Evolutionary conservation across 345 rosid genomes (phyloP).

Genomic region (Acer campestre): DNA sequence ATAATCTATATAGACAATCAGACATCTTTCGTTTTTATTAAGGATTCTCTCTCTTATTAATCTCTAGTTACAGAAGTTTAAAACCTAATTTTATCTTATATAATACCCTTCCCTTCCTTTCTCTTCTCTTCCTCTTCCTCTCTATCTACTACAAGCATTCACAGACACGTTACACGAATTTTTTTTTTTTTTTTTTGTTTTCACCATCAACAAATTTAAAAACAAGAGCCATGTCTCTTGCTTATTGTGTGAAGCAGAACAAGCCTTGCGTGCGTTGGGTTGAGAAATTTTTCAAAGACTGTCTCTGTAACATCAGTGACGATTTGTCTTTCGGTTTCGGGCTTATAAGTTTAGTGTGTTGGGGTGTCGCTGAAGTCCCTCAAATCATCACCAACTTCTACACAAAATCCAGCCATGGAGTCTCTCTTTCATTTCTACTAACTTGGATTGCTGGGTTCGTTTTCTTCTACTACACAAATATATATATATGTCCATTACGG

Average conservation of each 20-base stretch:
- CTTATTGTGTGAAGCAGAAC: slow-evolving; percentile 59
- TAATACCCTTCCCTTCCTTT: too few species aligned
- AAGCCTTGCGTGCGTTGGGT: slow-evolving; percentile 78
- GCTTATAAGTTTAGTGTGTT: slow-evolving; percentile 60
- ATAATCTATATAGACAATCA: neutral
- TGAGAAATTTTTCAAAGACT: slow-evolving; percentile 74
- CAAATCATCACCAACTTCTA: slow-evolving; percentile 92
- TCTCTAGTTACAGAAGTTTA: too few species aligned
- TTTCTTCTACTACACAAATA: neutral
- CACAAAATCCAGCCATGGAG: slow-evolving; percentile 93
- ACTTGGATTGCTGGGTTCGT: slow-evolving; percentile 96
- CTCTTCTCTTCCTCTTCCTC: too few species aligned
- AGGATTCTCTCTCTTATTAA: neutral
- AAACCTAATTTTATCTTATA: too few species aligned
- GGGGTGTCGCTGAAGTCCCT: slow-evolving; percentile 96
- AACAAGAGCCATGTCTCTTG: slow-evolving; percentile 41
- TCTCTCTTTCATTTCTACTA: slow-evolving; percentile 84
- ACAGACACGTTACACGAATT: neutral
- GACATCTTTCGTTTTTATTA: neutral
- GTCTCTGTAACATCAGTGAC: slow-evolving; percentile 76
- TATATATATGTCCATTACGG: too few species aligned
- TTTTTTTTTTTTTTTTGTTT: too few species aligned
- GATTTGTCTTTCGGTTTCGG: slow-evolving; percentile 79
- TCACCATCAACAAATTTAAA: neutral
- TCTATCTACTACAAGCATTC: too few species aligned